Evolutionary conservation across 345 rosid species (phyloP).

Genomic region (Sisymbrium irio): DNA sequence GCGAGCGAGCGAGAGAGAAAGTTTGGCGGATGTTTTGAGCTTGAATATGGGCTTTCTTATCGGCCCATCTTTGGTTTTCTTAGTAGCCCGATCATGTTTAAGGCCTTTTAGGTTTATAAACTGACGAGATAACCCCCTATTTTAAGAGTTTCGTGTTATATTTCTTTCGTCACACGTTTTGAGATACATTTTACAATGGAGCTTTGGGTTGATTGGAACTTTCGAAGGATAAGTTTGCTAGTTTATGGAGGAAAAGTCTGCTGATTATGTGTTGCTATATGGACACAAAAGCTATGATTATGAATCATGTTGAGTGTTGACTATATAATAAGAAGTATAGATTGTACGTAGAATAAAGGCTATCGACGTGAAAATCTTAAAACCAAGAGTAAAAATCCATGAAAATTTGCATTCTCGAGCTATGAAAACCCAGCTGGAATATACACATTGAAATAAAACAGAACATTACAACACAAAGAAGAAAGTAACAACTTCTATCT

Average conservation of each 20-base stretch:
- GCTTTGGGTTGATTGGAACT: no score
- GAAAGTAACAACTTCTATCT: conserved; percentile 11
- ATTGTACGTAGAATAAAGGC: background rate
- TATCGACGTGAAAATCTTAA: background rate
- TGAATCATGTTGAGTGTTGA: background rate
- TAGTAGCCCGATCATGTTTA: background rate
- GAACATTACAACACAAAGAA: conserved; percentile 1
- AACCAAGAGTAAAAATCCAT: background rate
- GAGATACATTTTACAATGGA: no score
- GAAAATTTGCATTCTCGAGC: conserved; percentile 25
- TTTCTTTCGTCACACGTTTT: no score
- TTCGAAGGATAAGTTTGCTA: background rate
- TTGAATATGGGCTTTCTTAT: no score
- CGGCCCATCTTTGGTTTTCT: no score
- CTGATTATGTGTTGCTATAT: background rate
- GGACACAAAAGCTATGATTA: background rate
- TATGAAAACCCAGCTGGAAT: conserved; percentile 28
- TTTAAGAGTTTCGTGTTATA: no score
- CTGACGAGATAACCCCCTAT: no score
- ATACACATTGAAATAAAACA: conserved; percentile 21
- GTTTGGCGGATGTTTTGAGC: no score
- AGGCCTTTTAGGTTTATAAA: background rate
- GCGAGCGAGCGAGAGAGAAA: background rate
- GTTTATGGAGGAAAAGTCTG: background rate
- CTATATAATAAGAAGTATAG: background rate